A percentile compares a stretch with the other conserved stretches of the same genome.
Evolutionary conservation across 1,284 basidiomycete genomes (phyloP).

Genomic region (Cryptococcus floricola): DNA sequence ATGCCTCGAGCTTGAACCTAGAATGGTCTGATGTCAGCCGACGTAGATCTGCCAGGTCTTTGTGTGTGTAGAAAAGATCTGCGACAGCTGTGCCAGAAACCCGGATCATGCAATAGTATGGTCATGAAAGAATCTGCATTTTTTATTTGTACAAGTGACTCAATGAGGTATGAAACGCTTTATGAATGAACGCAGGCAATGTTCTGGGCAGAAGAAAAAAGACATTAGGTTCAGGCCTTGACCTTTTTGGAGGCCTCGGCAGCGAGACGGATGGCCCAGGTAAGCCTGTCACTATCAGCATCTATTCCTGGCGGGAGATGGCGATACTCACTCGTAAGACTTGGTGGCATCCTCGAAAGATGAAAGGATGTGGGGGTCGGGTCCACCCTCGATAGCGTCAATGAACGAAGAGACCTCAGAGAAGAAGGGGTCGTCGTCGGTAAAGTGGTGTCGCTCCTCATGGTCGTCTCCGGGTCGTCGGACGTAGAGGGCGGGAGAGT

Average conservation of each 20-base stretch:
- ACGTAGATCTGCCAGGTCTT: no score
- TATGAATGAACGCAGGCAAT: background rate
- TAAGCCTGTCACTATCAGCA: slow-evolving; percentile 21
- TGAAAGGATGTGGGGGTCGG: slow-evolving; percentile 46
- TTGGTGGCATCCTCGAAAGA: slow-evolving; percentile 68
- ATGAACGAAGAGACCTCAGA: slow-evolving; percentile 80
- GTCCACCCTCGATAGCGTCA: slow-evolving; percentile 64
- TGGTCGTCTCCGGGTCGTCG: slow-evolving; percentile 79
- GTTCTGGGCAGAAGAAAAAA: background rate
- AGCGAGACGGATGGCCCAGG: slow-evolving; percentile 65
- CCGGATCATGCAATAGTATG: no score
- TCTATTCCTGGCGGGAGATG: background rate
- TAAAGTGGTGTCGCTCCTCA: slow-evolving; percentile 69
- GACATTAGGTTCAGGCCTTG: background rate
- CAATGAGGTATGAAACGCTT: background rate
- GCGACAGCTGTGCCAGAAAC: no score
- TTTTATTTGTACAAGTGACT: background rate
- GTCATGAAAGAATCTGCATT: background rate
- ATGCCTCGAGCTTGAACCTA: no score
- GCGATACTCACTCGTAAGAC: slow-evolving; percentile 61
- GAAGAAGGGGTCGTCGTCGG: slow-evolving; percentile 88
- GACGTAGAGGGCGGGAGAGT: slow-evolving; percentile 70
- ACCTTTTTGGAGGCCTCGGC: slow-evolving; percentile 53
- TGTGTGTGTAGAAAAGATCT: no score
- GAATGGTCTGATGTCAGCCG: no score